phyloP scores from a whole-genome alignment of 1,284 basidiomycete species.

The Apiotrichum akiyoshidainum region DNA sequence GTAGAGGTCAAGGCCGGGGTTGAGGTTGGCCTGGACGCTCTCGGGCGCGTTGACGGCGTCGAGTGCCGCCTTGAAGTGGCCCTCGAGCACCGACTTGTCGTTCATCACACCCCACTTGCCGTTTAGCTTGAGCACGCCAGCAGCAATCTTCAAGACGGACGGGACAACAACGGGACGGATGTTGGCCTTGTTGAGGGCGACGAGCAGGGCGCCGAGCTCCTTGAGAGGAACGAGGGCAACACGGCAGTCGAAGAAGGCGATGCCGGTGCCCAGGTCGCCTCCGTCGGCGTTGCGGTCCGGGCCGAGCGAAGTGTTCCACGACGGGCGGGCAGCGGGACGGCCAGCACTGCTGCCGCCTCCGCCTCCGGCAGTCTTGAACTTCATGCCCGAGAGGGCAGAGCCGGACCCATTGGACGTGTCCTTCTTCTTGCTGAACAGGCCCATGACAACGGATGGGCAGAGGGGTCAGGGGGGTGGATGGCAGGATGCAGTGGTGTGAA shows the following conservation, averaged over 20 bases:
- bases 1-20: conserved; percentile 18
- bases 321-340: conserved; percentile 10
- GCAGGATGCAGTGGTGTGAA: too few relatives aligned
- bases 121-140: conserved; percentile 10
- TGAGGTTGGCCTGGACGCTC: conserved; percentile 13
- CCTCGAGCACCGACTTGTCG: conserved; percentile 17
- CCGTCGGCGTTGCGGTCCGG: conserved; percentile 10
- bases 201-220: conserved; percentile 20
- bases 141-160: conserved; percentile 18
- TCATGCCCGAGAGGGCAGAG: conserved; percentile 15
- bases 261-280: conserved; percentile 5
- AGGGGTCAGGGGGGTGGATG: neutral
- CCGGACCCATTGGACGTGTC: conserved; percentile 3
- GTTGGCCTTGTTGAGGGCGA: conserved; percentile 12
- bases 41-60: conserved; percentile 11
- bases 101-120: conserved; percentile 12
- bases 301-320: conserved; percentile 16
- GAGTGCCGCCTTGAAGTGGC: conserved; percentile 13
- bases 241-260: conserved; percentile 20
- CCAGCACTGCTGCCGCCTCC: conserved; percentile 2
- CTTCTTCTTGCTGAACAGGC: conserved; percentile 4
- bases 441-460: neutral
- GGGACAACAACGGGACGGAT: conserved; percentile 23
- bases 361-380: conserved; percentile 9
- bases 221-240: conserved; percentile 11